Base-by-base conservation (phyloP, 2,329 filamentous ascomycete species). In the Epichloe festucae region DNA sequence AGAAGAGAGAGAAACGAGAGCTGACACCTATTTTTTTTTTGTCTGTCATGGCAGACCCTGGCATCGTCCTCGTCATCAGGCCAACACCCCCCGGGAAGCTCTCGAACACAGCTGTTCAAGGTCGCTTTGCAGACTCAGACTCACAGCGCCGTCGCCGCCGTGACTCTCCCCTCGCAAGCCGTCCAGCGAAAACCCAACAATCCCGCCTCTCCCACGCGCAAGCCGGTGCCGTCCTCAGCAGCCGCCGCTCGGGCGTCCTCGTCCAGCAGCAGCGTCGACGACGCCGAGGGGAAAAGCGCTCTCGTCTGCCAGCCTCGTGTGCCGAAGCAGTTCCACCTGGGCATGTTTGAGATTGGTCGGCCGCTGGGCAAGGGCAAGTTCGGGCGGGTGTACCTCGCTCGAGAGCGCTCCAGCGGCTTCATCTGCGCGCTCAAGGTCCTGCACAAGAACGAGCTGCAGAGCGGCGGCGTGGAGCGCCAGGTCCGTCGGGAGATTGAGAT, bases 101-200 rank as follows among this genome's bases (percentile, higher is more conserved):
- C 78, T 63, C 79, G 89, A 58, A 79, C 89, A 54, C 93, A 93
- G 59, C 80, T 95, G 50, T 82, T 91, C 70, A 96, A 95, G 70
- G 79, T 88, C 48, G 85, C 86, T 23, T 76, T 96, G 27, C 88
- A 94, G 64, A 82, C 86, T 42, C 82, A 88, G 63, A 90, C 82
- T 67, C 65, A 78, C 69, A 82, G 81, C 65, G 77, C 77, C 59
- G 73, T 79, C 60, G 68, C 83, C 45, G 78, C 85, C 44, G 81
- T 86, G 58, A 82, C 81, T 12, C 71, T 88, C 75, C 75, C 85
- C 52, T 81, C 82, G 48, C 79, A 87, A 73, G 74, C 78, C 54
- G 74, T 79, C 52, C 78, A 84, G 67, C 67, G 73, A 57, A 73
- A 78, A 64, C 62, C 60, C 57, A 70, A 63, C 59, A 65, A 65